Conservation (phyloP, 176 grass and related monocot species). For the Paspalum vaginatum region DNA sequence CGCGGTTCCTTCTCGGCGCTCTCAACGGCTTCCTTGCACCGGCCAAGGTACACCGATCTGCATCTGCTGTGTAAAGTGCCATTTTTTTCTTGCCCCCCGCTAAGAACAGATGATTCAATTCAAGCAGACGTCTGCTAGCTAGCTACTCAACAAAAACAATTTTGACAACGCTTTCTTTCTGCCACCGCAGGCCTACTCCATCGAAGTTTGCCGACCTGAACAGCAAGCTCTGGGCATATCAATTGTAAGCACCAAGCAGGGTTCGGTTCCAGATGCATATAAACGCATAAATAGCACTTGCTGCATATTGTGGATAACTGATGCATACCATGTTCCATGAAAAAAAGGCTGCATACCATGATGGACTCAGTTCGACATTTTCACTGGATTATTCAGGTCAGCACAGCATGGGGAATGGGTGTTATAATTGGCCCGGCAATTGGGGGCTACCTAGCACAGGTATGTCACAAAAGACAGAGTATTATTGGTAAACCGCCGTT, state of each 20-base stretch:
- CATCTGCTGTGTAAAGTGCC: too few species aligned
- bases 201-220: constrained; percentile 75
- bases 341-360: neutral
- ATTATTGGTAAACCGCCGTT: neutral
- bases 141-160: too few species aligned
- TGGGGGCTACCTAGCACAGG: constrained; percentile 83
- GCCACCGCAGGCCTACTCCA: constrained; percentile 66
- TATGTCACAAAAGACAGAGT: constrained; percentile 1
- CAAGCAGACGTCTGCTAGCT: too few species aligned
- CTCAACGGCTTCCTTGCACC: constrained; percentile 72
- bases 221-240: constrained; percentile 72
- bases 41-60: constrained; percentile 44
- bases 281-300: neutral
- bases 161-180: too few species aligned
- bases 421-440: constrained; percentile 77
- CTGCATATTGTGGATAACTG: neutral
- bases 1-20: constrained; percentile 71
- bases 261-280: neutral
- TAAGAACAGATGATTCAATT: too few species aligned
- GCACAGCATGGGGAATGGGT: constrained; percentile 61
- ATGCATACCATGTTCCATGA: neutral
- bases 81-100: neutral
- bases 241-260: constrained; percentile 46
- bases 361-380: constrained; percentile 10
- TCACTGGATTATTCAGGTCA: constrained; percentile 35